Base-by-base conservation (phyloP, 192 early-diverging fungal genomes). In the Entomortierella lignicola region DNA sequence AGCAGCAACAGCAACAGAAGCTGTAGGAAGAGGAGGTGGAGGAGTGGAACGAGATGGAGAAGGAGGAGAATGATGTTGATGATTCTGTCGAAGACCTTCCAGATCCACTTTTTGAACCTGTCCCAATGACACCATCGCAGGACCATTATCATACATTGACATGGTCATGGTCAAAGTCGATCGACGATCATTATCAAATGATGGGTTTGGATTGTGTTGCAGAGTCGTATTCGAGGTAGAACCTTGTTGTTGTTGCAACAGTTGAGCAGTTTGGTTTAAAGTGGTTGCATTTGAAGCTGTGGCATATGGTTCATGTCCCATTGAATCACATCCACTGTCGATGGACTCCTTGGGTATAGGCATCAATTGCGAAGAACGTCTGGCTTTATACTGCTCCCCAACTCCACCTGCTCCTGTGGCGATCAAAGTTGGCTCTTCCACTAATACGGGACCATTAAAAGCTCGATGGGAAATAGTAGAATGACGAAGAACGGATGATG, bases 41-140 rank as follows among this genome's bases (percentile, higher is more conserved):
- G n/a, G n/a, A n/a, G n/a, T n/a, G n/a, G n/a, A n/a, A n/a, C n/a
- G n/a, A 7, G 69, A 25, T 52, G 60, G 23, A 34, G 47, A 17
- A 15, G 52, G 41, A 10, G 52, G 31, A 18, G 37, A 61, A 39
- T 61, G 57, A 43, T 70, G 68, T 25, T 47, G 31, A 52, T 64
- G 70, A 15, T 26, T 52, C 34, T 72, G 60, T 64, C 70, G 56
- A 32, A 79, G 63, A 1, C 75, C 75, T n/a, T 79, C 75, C 31
- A 79, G 47, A 66, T 79, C 75, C 8, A 69, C 75, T 34, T 65
- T 69, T 48, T 79, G 75, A 0, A 79, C 68, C 25, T 69, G 67
- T 1, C 51, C 63, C 55, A 70, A 70, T 39, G 72, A 66, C 12
- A 74, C 57, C 18, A 79, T 54, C 4, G 66, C 63, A 0, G 75